Evolutionary conservation across 441 rosid genomes (phyloP), one percentile per base, ranked within the genome.

Genomic region (Omphalea diandra): DNA sequence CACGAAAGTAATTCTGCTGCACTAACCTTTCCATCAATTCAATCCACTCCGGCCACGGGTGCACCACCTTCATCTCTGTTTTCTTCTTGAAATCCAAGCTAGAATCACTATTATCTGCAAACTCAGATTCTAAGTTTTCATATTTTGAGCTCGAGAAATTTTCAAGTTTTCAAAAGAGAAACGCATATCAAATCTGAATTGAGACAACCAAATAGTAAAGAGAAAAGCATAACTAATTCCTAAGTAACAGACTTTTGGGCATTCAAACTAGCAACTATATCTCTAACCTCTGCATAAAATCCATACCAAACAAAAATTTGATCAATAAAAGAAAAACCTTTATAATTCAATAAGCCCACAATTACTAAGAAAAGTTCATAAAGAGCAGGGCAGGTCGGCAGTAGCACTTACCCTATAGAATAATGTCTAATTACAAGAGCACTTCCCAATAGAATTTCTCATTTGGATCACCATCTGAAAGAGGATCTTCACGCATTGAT

Each of bases 11-110:
- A 74, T 90, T 94, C 84, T 85, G 93, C 64, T 88, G 86, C 77
- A 88, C 87, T 67, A 94, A 74, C 68, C 86, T 85, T 82, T 88
- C 91, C 91, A 94, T 89, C 76, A 94, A 78, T 82, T 94, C 98
- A 40, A 90, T 85, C 99, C 98, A 94, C 83, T 94, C 99, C 1
- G 97, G 92, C 98, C 97, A 94, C 14, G 96, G 98, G 73, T 94
- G 99, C 22, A 87, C 90, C 73, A 94, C 1, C 84, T 87, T 97
- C 65, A 86, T 81, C 73, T 79, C 83, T 56, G 24, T 75, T 61
- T 78, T 70, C n/a, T 33, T 71, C 47, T 67, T 80, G 74, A 46
- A 4, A 62, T 64, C 73, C 1, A 44, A 29, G 32, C 49, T 62
- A 20, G 52, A 59, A 20, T 29, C 63, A 60, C 60, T 36, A 6